phyloP scores from a whole-genome alignment of 2,329 filamentous ascomycete species.

The Colletotrichum cuscutae region DNA sequence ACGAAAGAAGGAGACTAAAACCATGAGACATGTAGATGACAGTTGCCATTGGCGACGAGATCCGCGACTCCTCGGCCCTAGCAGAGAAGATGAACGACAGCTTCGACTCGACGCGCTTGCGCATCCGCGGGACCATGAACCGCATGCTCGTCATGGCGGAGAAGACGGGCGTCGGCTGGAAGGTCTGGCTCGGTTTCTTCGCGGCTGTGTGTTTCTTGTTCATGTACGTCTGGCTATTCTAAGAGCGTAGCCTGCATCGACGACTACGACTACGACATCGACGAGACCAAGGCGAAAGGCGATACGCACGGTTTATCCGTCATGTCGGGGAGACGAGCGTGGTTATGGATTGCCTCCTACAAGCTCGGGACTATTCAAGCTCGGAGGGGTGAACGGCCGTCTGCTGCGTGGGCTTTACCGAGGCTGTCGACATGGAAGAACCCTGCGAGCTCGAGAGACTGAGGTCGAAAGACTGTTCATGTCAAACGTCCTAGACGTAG shows the following conservation, averaged over 20 bases:
- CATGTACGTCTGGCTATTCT: constrained; percentile 92
- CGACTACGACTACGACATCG: not conserved
- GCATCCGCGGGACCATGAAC: constrained; percentile 93
- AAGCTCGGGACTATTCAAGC: too few species aligned
- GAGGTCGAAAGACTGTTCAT: not conserved
- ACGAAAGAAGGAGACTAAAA: not conserved
- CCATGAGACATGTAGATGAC: constrained; percentile 72
- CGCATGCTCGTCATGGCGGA: constrained; percentile 97
- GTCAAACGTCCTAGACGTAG: not conserved
- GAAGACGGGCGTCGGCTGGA: constrained; percentile 94
- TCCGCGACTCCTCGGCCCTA: constrained; percentile 86
- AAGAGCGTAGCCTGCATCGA: constrained; percentile 38
- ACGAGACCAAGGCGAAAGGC: not conserved
- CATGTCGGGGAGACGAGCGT: too few species aligned
- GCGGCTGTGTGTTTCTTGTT: constrained; percentile 84
- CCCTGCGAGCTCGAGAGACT: too few species aligned
- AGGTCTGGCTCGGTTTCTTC: constrained; percentile 92
- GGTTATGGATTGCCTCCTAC: too few species aligned
- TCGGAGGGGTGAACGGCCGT: too few species aligned
- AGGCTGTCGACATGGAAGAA: not conserved
- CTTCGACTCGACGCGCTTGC: constrained; percentile 86
- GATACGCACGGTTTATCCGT: not conserved
- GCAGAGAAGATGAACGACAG: constrained; percentile 96
- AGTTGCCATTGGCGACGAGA: constrained; percentile 92
- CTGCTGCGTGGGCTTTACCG: not conserved